phyloP scores from a whole-genome alignment of 2,329 filamentous ascomycete genomes.

The Teratosphaeria destructans region DNA sequence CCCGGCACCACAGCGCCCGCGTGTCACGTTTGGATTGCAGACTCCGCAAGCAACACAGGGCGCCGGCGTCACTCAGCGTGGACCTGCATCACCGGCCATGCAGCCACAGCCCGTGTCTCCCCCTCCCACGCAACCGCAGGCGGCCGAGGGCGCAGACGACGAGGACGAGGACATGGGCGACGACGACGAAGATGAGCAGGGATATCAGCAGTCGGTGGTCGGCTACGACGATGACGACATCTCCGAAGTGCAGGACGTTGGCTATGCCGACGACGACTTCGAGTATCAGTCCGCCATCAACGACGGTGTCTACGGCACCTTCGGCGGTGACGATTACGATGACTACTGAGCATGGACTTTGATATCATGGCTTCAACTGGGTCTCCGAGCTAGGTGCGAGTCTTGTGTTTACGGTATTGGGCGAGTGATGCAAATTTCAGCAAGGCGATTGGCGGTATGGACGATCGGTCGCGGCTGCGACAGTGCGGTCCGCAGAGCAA shows the following conservation, averaged over 20 bases:
- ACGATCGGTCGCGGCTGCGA: not conserved
- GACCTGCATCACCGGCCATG: not conserved
- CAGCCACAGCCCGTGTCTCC: not conserved
- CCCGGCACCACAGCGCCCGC: not conserved
- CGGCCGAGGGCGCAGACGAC: not conserved
- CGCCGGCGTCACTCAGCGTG: not conserved
- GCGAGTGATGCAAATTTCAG: not conserved
- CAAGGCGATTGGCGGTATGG: too few relatives aligned
- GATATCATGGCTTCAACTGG: not conserved
- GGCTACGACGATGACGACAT: not conserved
- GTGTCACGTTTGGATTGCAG: conserved; percentile 1
- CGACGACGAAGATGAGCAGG: conserved; percentile 2
- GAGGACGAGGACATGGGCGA: not conserved
- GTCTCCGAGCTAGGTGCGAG: not conserved
- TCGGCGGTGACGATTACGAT: not conserved
- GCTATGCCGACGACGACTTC: not conserved
- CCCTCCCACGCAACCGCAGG: conserved; percentile 2
- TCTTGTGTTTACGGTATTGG: not conserved
- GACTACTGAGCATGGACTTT: not conserved
- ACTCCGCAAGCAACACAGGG: conserved; percentile 1
- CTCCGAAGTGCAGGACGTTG: not conserved
- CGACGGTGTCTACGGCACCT: not conserved
- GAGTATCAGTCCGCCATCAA: not conserved
- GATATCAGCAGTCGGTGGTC: not conserved
- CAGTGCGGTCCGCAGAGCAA: not conserved